Conservation (phyloP, 2,329 filamentous ascomycete species). For the Botryosphaeria agaves region DNA sequence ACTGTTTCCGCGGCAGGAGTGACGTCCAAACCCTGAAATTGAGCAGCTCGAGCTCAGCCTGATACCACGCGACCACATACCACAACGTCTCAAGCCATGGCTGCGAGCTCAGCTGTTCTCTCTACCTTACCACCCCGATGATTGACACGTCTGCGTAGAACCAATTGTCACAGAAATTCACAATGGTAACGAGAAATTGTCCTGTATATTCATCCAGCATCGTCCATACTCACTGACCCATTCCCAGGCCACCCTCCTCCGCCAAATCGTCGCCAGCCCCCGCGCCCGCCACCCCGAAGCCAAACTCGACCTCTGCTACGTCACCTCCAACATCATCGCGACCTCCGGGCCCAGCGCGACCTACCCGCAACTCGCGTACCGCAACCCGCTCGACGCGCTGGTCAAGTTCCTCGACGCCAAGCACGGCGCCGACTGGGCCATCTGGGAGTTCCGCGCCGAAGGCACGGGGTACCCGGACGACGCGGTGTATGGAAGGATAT, state of each 20-base stretch:
- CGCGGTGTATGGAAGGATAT: conserved; percentile 68
- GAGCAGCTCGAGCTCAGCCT: too few species aligned
- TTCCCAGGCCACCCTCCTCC: conserved; percentile 66
- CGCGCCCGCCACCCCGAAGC: conserved; percentile 72
- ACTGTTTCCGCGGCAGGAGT: too few species aligned
- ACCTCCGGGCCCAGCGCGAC: conserved; percentile 82
- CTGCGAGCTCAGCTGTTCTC: too few species aligned
- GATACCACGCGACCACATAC: too few species aligned
- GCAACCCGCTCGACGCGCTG: conserved; percentile 77
- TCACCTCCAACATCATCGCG: conserved; percentile 58
- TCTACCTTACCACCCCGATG: too few species aligned
- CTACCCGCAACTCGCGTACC: conserved; percentile 82
- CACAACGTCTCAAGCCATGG: too few species aligned
- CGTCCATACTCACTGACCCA: too few species aligned
- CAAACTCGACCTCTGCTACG: conserved; percentile 86
- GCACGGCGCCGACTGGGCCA: conserved; percentile 73
- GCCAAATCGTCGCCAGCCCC: conserved; percentile 82
- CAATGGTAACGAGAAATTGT: too few species aligned
- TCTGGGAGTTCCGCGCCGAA: conserved; percentile 96
- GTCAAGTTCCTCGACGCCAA: conserved; percentile 76
- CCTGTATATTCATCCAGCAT: too few species aligned
- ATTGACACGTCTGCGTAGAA: too few species aligned
- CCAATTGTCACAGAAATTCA: too few species aligned
- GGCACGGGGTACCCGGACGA: conserved; percentile 89
- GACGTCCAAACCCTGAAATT: too few species aligned